Evolutionary conservation across 2,329 filamentous ascomycete genomes (phyloP).

Genomic region (Aspergillus tubingensis): DNA sequence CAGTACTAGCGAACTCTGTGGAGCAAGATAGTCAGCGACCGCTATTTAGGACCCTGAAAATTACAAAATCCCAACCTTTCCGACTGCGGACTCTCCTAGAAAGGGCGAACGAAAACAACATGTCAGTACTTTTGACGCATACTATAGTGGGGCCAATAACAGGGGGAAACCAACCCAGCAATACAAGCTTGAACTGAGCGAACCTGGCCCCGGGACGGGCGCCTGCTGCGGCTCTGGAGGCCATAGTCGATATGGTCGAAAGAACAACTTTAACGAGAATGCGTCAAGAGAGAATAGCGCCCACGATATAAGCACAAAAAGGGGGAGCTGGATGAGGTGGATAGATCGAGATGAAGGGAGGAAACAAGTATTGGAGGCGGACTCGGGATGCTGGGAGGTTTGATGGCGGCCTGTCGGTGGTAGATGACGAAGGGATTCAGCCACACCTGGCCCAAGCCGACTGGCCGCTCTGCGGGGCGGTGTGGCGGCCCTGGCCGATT

Average conservation of each 20-base stretch:
- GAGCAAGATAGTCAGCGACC: conserved; percentile 35
- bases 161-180: conserved; percentile 70
- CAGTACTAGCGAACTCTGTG: conserved; percentile 91
- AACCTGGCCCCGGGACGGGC: conserved; percentile 73
- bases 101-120: conserved; percentile 13
- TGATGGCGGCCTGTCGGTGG: conserved; percentile 21
- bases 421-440: conserved; percentile 40
- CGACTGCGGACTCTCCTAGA: conserved; percentile 93
- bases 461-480: conserved; percentile 19
- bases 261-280: conserved; percentile 15
- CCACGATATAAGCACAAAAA: neutral
- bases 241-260: conserved; percentile 62
- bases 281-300: conserved; percentile 1
- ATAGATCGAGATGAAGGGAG: conserved; percentile 16
- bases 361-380: conserved; percentile 26
- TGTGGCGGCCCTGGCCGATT: conserved; percentile 16
- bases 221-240: conserved; percentile 76
- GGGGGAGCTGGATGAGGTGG: conserved; percentile 4
- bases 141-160: conserved; percentile 5
- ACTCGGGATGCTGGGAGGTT: conserved; percentile 22
- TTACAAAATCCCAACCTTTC: conserved; percentile 68
- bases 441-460: conserved; percentile 28
- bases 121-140: conserved; percentile 20
- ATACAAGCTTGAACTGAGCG: conserved; percentile 97
- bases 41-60: conserved; percentile 14